Base-by-base conservation (phyloP, 2,329 filamentous ascomycete genomes). In the Exserohilum turcica region DNA sequence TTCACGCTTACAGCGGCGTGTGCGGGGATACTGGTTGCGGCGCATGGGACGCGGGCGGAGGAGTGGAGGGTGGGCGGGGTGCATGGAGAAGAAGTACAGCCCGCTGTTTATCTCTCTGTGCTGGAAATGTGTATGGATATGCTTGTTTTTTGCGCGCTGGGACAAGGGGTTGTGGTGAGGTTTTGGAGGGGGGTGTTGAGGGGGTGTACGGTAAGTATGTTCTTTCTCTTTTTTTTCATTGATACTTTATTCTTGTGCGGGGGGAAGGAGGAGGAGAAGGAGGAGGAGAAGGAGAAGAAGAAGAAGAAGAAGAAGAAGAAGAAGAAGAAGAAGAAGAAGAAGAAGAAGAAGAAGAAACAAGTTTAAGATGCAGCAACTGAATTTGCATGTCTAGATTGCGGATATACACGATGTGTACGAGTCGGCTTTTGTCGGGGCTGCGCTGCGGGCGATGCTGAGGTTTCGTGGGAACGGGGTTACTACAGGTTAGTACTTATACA, bases 61-160 rank as follows among this genome's bases (percentile, higher is more conserved):
- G 32, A 35, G 13, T 35, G 32, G 32, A 16, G 1, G 13, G 3
- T 35, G n/a, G 32, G 32, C 4, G n/a, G 32, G 3, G 32, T 3
- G 3, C 57, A 24, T 24, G 21, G 21, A 24, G 21, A 7, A 24
- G 21, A 24, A 18, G 49, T 60, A 6, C 59, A 63, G 43, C 61
- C 63, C 3, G 52, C 53, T 27, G 61, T 66, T 8, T 66, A 66
- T 42, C 37, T 68, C 16, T 61, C 66, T 0, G 32, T 62, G 32
- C 52, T 63, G 15, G 60, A 66, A 32, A 59, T 65, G 49, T 16
- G 61, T 32, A 60, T 63, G 48, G 57, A 57, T 40, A 45, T 63
- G 18, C 43, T 66, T n/a, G 58, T 56, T 13, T 43, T 66, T 7
- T 60, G 59, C 38, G 64, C 61, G 3, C 39, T 68, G 7, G 38